Evolutionary conservation across 176 grass and related monocot species (phyloP).

Genomic region (Raddia guianensis): DNA sequence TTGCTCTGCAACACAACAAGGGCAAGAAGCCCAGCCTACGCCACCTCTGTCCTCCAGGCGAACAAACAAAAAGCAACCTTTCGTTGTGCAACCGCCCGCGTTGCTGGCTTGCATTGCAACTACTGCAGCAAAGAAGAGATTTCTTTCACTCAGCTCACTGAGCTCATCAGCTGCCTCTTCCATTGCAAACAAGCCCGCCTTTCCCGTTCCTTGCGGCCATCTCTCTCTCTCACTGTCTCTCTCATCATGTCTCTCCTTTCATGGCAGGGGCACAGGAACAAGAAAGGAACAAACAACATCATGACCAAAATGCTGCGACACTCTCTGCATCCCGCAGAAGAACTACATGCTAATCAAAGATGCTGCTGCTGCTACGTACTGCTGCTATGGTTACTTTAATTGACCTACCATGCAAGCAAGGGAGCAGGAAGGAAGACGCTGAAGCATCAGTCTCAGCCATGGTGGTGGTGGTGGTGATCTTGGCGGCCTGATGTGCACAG

Average conservation of each 20-base stretch:
- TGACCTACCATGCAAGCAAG: slow-evolving; percentile 38
- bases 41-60: slow-evolving; percentile 36
- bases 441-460: slow-evolving; percentile 8
- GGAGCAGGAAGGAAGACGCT: slow-evolving; percentile 27
- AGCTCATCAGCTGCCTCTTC: background rate
- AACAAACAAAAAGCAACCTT: slow-evolving; percentile 77
- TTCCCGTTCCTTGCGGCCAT: background rate
- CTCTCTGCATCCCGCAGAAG: background rate
- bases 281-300: slow-evolving; percentile 45
- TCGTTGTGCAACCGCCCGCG: slow-evolving; percentile 39
- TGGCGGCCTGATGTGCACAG: slow-evolving; percentile 53
- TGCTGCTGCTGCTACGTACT: slow-evolving; percentile 21
- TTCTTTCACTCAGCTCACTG: background rate
- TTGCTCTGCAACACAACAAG: background rate
- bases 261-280: slow-evolving; percentile 33
- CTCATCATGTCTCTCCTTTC: slow-evolving; percentile 50
- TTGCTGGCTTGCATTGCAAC: background rate
- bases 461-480: background rate
- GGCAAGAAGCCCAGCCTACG: slow-evolving; percentile 42
- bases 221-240: background rate
- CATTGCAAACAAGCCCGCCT: background rate
- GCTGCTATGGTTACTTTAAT: slow-evolving; percentile 36
- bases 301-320: slow-evolving; percentile 51
- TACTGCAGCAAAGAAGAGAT: slow-evolving; percentile 13
- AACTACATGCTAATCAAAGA: slow-evolving; percentile 9